These are phyloP conservation scores for Infundibulicybe gibba DNA, from an alignment of 768 basidiomycete species.

Conservation along the genomic window DNA sequence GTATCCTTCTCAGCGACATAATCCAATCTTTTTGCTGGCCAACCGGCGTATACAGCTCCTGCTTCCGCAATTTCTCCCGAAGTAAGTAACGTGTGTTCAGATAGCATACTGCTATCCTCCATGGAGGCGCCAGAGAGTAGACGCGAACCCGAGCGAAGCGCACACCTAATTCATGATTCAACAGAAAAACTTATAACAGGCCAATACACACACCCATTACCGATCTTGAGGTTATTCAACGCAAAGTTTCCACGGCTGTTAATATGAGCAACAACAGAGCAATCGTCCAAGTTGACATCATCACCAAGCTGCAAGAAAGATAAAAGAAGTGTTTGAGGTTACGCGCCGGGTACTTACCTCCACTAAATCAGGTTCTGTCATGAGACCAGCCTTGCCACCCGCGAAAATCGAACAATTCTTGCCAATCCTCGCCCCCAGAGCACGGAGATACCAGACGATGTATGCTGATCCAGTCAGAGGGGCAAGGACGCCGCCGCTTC, in stretches of 20 bases:
- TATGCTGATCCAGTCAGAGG: slow-evolving; percentile 37
- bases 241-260: slow-evolving; percentile 44
- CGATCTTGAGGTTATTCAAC: slow-evolving; percentile 37
- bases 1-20: background rate
- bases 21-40: slow-evolving; percentile 34
- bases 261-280: slow-evolving; percentile 45
- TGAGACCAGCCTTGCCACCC: slow-evolving; percentile 35
- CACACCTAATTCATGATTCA: slow-evolving; percentile 21
- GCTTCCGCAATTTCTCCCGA: slow-evolving; percentile 43
- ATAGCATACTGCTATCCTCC: slow-evolving; percentile 46
- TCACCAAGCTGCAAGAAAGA: slow-evolving; percentile 29
- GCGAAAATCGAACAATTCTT: slow-evolving; percentile 36
- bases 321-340: background rate
- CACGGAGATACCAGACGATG: slow-evolving; percentile 41
- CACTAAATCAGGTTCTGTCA: slow-evolving; percentile 47
- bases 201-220: slow-evolving; percentile 22
- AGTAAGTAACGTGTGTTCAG: slow-evolving; percentile 42
- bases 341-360: slow-evolving; percentile 19
- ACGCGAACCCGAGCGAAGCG: slow-evolving; percentile 41
- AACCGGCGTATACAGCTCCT: slow-evolving; percentile 35
- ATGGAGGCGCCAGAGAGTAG: slow-evolving; percentile 47
- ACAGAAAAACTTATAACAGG: background rate
- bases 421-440: slow-evolving; percentile 40
- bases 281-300: slow-evolving; percentile 40
- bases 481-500: slow-evolving; percentile 35